phyloP scores from a whole-genome alignment of 805 yeast species.

The Starmerella bombi region DNA sequence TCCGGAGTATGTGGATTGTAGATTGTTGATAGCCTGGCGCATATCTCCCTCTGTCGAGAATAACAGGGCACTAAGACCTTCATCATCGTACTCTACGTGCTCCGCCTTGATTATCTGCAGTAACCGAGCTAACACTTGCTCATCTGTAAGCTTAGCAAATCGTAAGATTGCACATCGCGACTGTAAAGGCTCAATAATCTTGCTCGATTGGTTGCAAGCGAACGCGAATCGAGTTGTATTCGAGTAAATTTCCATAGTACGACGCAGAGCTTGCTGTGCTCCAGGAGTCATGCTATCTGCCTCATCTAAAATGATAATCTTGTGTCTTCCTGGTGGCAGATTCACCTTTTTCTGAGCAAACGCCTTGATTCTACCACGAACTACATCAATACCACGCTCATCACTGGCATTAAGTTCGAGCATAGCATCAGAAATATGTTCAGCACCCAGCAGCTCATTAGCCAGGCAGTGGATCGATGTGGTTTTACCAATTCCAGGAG shows the following conservation, averaged over 20 bases:
- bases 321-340: constrained; percentile 80
- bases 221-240: constrained; percentile 95
- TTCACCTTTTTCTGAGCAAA: constrained; percentile 90
- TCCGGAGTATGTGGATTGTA: constrained; percentile 90
- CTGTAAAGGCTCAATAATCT: constrained; percentile 92
- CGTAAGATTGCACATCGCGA: constrained; percentile 91
- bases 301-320: constrained; percentile 85
- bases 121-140: constrained; percentile 66
- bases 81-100: constrained; percentile 64
- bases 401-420: constrained; percentile 91
- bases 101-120: constrained; percentile 59
- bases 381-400: constrained; percentile 95
- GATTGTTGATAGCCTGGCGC: constrained; percentile 93
- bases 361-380: constrained; percentile 81
- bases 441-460: constrained; percentile 56
- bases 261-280: constrained; percentile 85
- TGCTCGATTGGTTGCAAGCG: constrained; percentile 89
- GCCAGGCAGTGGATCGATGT: constrained; percentile 89
- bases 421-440: constrained; percentile 63
- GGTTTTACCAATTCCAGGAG: constrained; percentile 96
- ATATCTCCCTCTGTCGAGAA: constrained; percentile 97
- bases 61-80: constrained; percentile 82
- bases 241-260: constrained; percentile 94
- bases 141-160: constrained; percentile 67
- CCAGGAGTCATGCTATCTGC: constrained; percentile 97